phyloP scores from a whole-genome alignment of 352 stramenopile genomes.

The Globisporangium lucens region DNA sequence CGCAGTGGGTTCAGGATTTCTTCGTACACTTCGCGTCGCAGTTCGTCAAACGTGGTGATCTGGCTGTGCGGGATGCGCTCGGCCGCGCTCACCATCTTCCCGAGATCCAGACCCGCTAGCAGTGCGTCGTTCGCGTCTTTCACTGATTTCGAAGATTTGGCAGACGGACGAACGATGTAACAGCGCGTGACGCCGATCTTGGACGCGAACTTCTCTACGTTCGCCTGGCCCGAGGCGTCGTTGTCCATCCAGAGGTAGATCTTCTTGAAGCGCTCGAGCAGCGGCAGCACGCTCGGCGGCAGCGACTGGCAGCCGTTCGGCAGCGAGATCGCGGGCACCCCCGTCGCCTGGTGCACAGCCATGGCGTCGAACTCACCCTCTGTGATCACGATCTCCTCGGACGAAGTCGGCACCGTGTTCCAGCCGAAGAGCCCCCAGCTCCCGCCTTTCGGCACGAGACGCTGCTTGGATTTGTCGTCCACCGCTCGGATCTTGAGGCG shows the following conservation, averaged over 20 bases:
- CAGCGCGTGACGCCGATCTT: constrained; percentile 92
- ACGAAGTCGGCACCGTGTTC: constrained; percentile 92
- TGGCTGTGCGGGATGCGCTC: constrained; percentile 89
- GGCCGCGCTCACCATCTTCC: constrained; percentile 79
- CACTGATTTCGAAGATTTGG: constrained; percentile 67
- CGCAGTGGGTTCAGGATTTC: constrained; percentile 95
- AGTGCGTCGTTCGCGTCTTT: constrained; percentile 98
- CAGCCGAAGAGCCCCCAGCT: constrained; percentile 99
- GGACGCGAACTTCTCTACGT: constrained; percentile 94
- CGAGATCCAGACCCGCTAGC: constrained; percentile 85
- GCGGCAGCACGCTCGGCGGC: constrained; percentile 91
- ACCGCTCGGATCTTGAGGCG: constrained; percentile 84
- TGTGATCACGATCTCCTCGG: constrained; percentile 94
- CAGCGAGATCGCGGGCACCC: constrained; percentile 90
- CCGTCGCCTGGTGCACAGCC: constrained; percentile 96
- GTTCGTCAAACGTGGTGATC: constrained; percentile 92
- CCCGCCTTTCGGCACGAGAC: constrained; percentile 88
- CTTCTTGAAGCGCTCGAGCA: constrained; percentile 96
- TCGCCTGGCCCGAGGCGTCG: constrained; percentile 92
- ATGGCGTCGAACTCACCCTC: constrained; percentile 98
- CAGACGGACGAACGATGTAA: constrained; percentile 88
- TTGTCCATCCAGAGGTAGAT: constrained; percentile 99
- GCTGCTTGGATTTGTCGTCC: constrained; percentile 85
- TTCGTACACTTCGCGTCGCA: constrained; percentile 91
- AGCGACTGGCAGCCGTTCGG: constrained; percentile 97